Evolutionary conservation across 768 basidiomycete genomes (phyloP), one percentile per base, ranked within the genome.

Genomic region (Russula emetica): DNA sequence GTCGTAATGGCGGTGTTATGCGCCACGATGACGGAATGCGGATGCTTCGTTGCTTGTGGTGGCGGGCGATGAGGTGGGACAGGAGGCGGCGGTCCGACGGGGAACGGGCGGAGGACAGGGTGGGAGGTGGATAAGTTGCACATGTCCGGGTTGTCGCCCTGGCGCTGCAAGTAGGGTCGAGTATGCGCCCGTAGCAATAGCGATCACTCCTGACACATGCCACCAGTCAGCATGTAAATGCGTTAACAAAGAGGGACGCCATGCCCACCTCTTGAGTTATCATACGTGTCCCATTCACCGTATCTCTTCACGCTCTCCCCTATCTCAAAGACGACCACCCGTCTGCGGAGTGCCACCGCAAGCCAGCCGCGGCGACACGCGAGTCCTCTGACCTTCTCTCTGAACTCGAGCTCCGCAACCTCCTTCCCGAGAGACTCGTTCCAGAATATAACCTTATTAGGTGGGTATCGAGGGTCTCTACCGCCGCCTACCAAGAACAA

Each of bases 371-470:
- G 80, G 64, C 92, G 78, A 71, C 90, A 92, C 5, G 86, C 86
- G 54, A 94, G 74, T 0, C 91, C 91, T 62, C 89, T 80, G 1
- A 93, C 92, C 62, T 81, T 79, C 75, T 94, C 93, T 70, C 89
- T 81, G 71, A 96, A 95, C 75, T 94, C 92, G 63, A 95, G 81
- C 73, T 94, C 92, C 42, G 90, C 91, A 55, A 92, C 88, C 72
- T 94, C 90, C 64, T 78, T 77, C n/a, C 83, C 84, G 4, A 82
- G 75, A 3, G 80, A 82, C 75, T 92, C 92, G 74, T 95, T 89
- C 92, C 92, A 95, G 58, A 96, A 73, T 67, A 95, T 80, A 59
- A 94, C 90, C 77, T 96, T 95, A 76, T 95, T 95, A 32, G 88
- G 90, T 32, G 94, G 90, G 75, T 94, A 95, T 11, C 88, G 82